phyloP scores from a whole-genome alignment of 306 rosid genomes.

The apple (Malus domestica) region DNA sequence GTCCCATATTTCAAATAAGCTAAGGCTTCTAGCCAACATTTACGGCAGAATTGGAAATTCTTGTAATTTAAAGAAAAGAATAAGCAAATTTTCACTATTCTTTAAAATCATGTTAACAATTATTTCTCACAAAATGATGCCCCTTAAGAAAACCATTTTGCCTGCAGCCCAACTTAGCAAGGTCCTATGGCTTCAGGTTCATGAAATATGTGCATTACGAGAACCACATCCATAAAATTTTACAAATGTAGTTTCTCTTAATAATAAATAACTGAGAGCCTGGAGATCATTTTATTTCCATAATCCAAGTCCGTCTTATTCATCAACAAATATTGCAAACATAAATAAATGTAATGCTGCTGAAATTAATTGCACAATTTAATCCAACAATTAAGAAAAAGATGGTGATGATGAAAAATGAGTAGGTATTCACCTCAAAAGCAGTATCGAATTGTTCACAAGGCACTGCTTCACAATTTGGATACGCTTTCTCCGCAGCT shows the following conservation, averaged over 20 bases:
- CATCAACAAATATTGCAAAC: background rate
- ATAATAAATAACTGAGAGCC: background rate
- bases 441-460: slow-evolving; percentile 89
- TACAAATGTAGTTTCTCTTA: background rate
- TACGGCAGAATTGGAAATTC: background rate
- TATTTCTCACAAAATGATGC: background rate
- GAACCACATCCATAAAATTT: background rate
- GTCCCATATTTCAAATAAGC: background rate
- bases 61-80: background rate
- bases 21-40: background rate
- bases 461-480: slow-evolving; percentile 92
- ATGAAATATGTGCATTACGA: background rate
- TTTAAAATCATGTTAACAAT: background rate
- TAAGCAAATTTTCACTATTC: background rate
- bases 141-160: background rate
- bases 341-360: background rate
- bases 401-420: background rate
- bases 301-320: background rate
- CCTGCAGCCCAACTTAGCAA: background rate
- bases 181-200: background rate
- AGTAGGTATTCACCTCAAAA: slow-evolving; percentile 50
- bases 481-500: slow-evolving; percentile 90
- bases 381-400: background rate
- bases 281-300: background rate
- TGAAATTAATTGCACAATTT: background rate